phyloP scores from a whole-genome alignment of 768 basidiomycete species.

The Phanerochaete sordida region DNA sequence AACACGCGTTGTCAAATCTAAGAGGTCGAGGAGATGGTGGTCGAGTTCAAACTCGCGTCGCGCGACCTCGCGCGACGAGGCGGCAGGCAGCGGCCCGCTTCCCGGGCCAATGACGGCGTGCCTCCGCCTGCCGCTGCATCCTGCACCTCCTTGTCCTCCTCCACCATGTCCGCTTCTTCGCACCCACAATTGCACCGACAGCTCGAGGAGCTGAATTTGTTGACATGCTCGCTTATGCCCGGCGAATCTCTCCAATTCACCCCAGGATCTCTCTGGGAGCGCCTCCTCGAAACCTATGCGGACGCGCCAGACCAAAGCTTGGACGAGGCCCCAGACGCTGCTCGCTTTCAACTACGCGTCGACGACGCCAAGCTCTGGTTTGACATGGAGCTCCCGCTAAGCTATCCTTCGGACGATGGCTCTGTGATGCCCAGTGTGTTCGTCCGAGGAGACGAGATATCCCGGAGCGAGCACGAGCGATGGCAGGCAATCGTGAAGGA shows the following conservation, averaged over 20 bases:
- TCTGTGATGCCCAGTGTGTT: slow-evolving; percentile 22
- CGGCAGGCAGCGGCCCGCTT: not conserved
- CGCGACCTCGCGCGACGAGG: not conserved
- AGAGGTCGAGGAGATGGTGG: not conserved
- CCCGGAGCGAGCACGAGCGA: slow-evolving; percentile 44
- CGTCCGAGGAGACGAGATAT: slow-evolving; percentile 45
- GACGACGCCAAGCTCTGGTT: slow-evolving; percentile 30
- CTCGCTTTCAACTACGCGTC: slow-evolving; percentile 33
- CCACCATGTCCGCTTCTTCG: not conserved
- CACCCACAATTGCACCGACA: slow-evolving; percentile 14
- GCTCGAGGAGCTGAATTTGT: slow-evolving; percentile 54
- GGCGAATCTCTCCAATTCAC: slow-evolving; percentile 48
- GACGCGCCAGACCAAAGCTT: slow-evolving; percentile 20
- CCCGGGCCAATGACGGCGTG: not conserved
- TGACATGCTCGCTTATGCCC: slow-evolving; percentile 60
- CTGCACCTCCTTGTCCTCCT: not conserved
- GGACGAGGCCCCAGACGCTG: slow-evolving; percentile 7
- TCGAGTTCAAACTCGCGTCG: not conserved
- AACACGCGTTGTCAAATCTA: no score
- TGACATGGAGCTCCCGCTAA: slow-evolving; percentile 28
- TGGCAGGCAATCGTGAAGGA: slow-evolving; percentile 43
- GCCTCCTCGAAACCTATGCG: slow-evolving; percentile 23
- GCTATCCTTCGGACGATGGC: slow-evolving; percentile 13
- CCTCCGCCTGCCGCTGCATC: not conserved
- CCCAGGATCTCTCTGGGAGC: slow-evolving; percentile 27